These are phyloP conservation scores for Meyerozyma sp. DNA, from an alignment of 1,139 yeast genomes.

Conservation along the genomic window DNA sequence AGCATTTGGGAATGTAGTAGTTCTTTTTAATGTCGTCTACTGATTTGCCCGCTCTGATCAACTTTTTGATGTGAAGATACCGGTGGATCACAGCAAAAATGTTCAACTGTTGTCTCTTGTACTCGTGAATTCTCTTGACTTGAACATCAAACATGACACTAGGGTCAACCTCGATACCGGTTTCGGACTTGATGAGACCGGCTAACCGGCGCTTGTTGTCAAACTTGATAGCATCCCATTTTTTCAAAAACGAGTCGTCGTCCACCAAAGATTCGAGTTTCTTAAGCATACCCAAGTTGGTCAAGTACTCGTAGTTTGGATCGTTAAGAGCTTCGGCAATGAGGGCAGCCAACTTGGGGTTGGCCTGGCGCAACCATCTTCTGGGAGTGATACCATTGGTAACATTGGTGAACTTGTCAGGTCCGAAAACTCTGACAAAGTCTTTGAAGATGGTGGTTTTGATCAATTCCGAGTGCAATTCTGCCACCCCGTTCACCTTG, in stretches of 20 bases:
- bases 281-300: slow-evolving; percentile 65
- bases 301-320: slow-evolving; percentile 57
- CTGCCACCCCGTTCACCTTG: slow-evolving; percentile 94
- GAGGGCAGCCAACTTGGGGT: slow-evolving; percentile 69
- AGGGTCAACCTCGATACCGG: slow-evolving; percentile 68
- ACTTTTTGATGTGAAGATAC: slow-evolving; percentile 67
- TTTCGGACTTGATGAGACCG: slow-evolving; percentile 58
- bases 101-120: slow-evolving; percentile 91
- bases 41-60: slow-evolving; percentile 43
- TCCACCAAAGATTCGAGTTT: slow-evolving; percentile 61
- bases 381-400: slow-evolving; percentile 96
- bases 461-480: slow-evolving; percentile 86
- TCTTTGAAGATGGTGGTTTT: slow-evolving; percentile 87
- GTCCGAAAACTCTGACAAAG: slow-evolving; percentile 77
- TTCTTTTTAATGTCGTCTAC: slow-evolving; percentile 54
- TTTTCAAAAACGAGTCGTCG: slow-evolving; percentile 59
- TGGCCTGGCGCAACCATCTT: slow-evolving; percentile 94
- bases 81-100: slow-evolving; percentile 85
- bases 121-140: slow-evolving; percentile 93
- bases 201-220: slow-evolving; percentile 69
- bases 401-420: slow-evolving; percentile 81
- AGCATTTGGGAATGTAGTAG: slow-evolving; percentile 69
- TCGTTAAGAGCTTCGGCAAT: slow-evolving; percentile 70
- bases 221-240: slow-evolving; percentile 70
- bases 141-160: slow-evolving; percentile 83